Evolutionary conservation across 2,329 filamentous ascomycete genomes (phyloP).

Genomic region (Trichophyton simii): DNA sequence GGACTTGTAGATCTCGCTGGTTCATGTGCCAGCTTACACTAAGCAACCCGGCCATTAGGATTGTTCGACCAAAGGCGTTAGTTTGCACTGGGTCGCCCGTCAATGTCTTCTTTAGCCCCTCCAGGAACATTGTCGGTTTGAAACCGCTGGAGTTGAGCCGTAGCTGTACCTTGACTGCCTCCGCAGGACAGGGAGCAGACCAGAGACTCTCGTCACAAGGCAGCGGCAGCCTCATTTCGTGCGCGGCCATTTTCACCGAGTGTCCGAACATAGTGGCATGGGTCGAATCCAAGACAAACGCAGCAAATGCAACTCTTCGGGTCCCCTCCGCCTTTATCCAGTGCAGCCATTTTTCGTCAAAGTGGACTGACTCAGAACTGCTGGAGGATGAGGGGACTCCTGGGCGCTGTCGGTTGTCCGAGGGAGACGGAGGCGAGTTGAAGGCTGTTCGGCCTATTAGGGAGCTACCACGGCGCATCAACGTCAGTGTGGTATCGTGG

Average conservation of each 20-base stretch:
- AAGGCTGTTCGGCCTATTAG: conserved; percentile 73
- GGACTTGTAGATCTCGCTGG: conserved; percentile 85
- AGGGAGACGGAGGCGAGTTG: conserved; percentile 67
- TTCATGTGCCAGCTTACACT: conserved; percentile 98
- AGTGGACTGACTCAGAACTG: conserved; percentile 44
- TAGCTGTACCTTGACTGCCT: conserved; percentile 73
- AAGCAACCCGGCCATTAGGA: conserved; percentile 84
- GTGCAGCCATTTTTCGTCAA: conserved; percentile 86
- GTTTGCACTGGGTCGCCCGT: conserved; percentile 77
- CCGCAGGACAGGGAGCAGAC: conserved; percentile 76
- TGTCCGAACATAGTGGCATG: conserved; percentile 98
- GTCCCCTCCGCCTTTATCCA: conserved; percentile 95
- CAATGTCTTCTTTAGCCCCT: conserved; percentile 78
- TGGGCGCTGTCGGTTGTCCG: conserved; percentile 44
- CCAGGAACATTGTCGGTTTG: conserved; percentile 75
- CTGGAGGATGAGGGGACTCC: conserved; percentile 42
- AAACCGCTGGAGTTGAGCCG: conserved; percentile 69
- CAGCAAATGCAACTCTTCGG: conserved; percentile 76
- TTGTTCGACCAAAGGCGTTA: conserved; percentile 83
- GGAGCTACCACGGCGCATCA: conserved; percentile 89
- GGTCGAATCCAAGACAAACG: conserved; percentile 88
- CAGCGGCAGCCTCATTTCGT: conserved; percentile 81
- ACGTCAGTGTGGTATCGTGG: conserved; percentile 84
- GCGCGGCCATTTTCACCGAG: conserved; percentile 90
- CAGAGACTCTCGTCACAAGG: conserved; percentile 89